phyloP scores from a whole-genome alignment of 2,329 filamentous ascomycete genomes.

The Aspergillus pseudoglaucus region DNA sequence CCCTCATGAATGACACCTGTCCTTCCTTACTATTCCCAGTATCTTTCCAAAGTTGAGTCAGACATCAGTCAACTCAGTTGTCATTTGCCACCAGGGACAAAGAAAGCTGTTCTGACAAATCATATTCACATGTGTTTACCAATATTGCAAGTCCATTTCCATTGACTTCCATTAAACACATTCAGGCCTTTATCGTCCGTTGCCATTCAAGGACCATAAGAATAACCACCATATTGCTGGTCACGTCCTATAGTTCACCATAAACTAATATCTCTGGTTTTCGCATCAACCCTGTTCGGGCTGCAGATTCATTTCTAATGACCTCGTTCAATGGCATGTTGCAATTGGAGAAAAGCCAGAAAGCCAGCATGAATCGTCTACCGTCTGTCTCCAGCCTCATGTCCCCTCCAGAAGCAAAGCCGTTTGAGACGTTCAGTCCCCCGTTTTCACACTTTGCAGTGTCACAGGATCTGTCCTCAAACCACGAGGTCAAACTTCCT shows the following conservation, averaged over 20 bases:
- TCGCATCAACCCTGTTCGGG: neutral
- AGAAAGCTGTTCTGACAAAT: slow-evolving; percentile 19
- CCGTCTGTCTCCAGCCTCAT: slow-evolving; percentile 40
- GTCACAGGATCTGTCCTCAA: slow-evolving; percentile 21
- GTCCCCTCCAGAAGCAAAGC: slow-evolving; percentile 44
- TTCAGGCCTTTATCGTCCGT: slow-evolving; percentile 15
- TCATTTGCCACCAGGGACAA: slow-evolving; percentile 18
- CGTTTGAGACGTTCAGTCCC: slow-evolving; percentile 43
- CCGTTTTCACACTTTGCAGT: slow-evolving; percentile 22
- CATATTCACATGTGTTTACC: slow-evolving; percentile 18
- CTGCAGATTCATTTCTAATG: slow-evolving; percentile 14
- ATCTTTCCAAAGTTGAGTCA: neutral
- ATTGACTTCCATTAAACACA: slow-evolving; percentile 22
- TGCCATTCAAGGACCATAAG: slow-evolving; percentile 5
- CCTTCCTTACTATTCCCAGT: neutral
- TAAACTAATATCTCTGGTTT: neutral
- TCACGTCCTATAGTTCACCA: neutral
- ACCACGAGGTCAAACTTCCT: slow-evolving; percentile 31
- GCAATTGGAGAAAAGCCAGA: slow-evolving; percentile 15
- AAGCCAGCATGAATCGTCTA: slow-evolving; percentile 35
- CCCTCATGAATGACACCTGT: slow-evolving; percentile 1
- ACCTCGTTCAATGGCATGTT: slow-evolving; percentile 19
- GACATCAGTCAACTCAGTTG: slow-evolving; percentile 6
- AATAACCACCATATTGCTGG: neutral
- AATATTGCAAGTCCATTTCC: slow-evolving; percentile 15